Base-by-base conservation (phyloP, 257 asterid species). In the Paraleonurus japonicus region DNA sequence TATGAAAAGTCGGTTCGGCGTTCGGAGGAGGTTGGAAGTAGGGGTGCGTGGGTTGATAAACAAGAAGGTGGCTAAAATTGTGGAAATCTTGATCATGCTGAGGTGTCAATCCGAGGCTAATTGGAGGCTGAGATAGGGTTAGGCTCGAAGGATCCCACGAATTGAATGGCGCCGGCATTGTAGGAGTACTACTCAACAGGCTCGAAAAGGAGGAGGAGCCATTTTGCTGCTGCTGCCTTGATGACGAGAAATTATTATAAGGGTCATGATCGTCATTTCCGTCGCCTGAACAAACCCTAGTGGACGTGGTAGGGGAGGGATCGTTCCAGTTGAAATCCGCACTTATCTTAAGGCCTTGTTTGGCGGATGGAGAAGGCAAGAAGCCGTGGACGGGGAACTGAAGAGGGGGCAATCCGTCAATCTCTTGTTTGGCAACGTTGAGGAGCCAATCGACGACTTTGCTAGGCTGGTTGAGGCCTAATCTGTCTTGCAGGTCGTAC, bases 401-500 rank as follows among this genome's bases (percentile, higher is more conserved):
- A 1, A 90, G 82, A 0, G 97, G 96, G 13, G 97, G 97, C 3
- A 90, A 65, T 28, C 76, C 87, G 27, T 91, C 91, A 10, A 91
- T 91, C 20, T 89, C 97, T 7, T 87, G 27, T 59, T 87, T 89
- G 0, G 97, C 97, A 1, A 75, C 95, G 39, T 89, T 57, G 17
- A 91, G 92, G 16, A 91, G 75, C 97, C 97, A 91, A 41, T 91
- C 97, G 17, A 91, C 96, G 7, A 80, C 97, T 60, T 90, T 90
- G 62, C 97, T 90, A 0, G 97, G 96, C 74, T 90, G 97, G 26
- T 73, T 89, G 2, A 91, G 81, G 48, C 95, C 92, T 76, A 91
- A 41, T 53, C 97, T 68, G 39, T 91, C 97, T 69, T 91, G 97
- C 3, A 91, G 96, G 69, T 91, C 96, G 64, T 91, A 91, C 7